Percentiles rank a stretch among this genome's conserved stretches.
These are phyloP conservation scores for Amylocarpus encephaloides DNA, from an alignment of 2,329 filamentous ascomycete genomes.

Conservation along the genomic window DNA sequence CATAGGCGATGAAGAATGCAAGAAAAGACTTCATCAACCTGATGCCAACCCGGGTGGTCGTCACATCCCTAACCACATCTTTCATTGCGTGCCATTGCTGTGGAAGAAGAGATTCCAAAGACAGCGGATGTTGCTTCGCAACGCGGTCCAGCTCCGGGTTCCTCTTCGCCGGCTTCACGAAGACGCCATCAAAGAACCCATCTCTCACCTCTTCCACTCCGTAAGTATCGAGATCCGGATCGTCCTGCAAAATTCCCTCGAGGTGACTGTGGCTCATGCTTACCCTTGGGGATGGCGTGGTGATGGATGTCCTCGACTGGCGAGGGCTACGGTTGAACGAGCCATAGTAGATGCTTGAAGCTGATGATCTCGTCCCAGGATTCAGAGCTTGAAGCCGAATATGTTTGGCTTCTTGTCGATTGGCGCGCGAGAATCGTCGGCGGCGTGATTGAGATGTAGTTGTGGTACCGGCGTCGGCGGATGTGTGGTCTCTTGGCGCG, in stretches of 20 bases:
- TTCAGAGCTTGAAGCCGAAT: constrained; percentile 23
- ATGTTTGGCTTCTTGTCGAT: constrained; percentile 18
- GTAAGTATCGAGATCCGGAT: constrained; percentile 37
- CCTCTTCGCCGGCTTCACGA: constrained; percentile 36
- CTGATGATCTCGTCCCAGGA: constrained; percentile 16
- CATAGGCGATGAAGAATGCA: constrained; percentile 51
- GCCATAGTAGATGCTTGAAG: constrained; percentile 31
- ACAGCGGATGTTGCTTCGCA: constrained; percentile 41
- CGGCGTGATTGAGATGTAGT: constrained; percentile 10
- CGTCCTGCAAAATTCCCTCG: constrained; percentile 29
- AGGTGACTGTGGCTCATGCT: constrained; percentile 30
- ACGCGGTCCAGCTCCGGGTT: constrained; percentile 39
- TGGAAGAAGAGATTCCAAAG: constrained; percentile 40
- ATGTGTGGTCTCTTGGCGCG: constrained; percentile 1
- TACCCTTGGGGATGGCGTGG: constrained; percentile 23
- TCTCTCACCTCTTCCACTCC: constrained; percentile 38
- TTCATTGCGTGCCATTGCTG: constrained; percentile 41
- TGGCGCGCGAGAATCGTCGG: constrained; percentile 13
- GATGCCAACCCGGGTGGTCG: constrained; percentile 45
- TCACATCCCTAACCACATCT: constrained; percentile 36
- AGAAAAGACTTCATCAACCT: constrained; percentile 46
- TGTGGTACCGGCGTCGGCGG: neutral
- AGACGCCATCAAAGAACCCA: constrained; percentile 39
- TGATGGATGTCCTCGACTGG: constrained; percentile 21
- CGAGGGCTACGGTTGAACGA: constrained; percentile 28